Percentiles rank a stretch among this genome's conserved stretches.
These are phyloP conservation scores for Wickerhamomyces ciferrii DNA, from an alignment of 805 yeast species.

Conservation along the genomic window DNA sequence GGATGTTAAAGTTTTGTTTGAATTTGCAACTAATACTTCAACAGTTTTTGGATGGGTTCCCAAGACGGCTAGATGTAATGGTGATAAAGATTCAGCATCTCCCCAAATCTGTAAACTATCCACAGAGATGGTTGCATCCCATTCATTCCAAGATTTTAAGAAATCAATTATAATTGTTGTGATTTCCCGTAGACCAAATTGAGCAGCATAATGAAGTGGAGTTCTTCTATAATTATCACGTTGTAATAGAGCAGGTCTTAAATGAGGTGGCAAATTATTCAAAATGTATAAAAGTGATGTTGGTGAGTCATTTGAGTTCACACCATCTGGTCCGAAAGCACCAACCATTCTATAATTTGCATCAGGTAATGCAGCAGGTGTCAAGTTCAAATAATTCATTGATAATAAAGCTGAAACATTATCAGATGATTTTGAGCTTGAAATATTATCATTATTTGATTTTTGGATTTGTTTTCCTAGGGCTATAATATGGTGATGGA, in stretches of 20 bases:
- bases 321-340: constrained; percentile 60
- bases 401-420: constrained; percentile 5
- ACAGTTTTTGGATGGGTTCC: constrained; percentile 82
- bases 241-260: constrained; percentile 52
- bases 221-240: constrained; percentile 76
- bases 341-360: constrained; percentile 41
- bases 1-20: constrained; percentile 37
- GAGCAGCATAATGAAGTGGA: constrained; percentile 86
- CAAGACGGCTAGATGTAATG: constrained; percentile 75
- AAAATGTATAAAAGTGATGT: constrained; percentile 58
- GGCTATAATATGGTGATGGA: constrained; percentile 78
- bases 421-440: background rate
- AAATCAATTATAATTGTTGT: constrained; percentile 51
- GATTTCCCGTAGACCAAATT: constrained; percentile 71
- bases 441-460: background rate
- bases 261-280: constrained; percentile 45
- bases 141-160: constrained; percentile 54
- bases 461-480: constrained; percentile 59
- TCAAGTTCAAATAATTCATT: constrained; percentile 11
- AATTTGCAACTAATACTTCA: constrained; percentile 46
- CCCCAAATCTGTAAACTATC: constrained; percentile 63
- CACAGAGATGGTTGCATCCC: constrained; percentile 42
- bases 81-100: constrained; percentile 68
- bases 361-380: constrained; percentile 51
- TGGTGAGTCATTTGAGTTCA: constrained; percentile 50